Conservation (phyloP, 768 basidiomycete species). For the Macrolepiota dolichaula region DNA sequence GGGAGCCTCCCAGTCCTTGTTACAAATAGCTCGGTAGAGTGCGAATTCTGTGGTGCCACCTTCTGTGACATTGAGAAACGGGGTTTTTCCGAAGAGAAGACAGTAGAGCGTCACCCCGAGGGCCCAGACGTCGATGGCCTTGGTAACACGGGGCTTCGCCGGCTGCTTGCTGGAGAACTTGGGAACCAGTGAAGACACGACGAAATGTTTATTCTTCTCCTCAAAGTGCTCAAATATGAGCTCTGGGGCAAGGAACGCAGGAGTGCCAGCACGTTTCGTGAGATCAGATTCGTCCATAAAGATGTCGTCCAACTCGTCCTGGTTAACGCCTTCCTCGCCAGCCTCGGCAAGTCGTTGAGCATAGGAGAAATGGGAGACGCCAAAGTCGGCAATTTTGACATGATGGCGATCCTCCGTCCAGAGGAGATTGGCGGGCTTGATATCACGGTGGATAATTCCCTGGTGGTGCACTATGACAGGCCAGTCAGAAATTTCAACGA, state of each 20-base stretch:
- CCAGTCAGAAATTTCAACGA: constrained; percentile 10
- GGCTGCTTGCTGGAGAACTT: constrained; percentile 26
- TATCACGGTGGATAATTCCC: constrained; percentile 98
- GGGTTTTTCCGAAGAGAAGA: constrained; percentile 83
- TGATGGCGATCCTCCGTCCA: constrained; percentile 82
- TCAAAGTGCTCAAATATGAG: constrained; percentile 69
- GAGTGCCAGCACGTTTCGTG: constrained; percentile 90
- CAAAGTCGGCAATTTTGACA: constrained; percentile 98
- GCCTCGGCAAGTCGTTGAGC: constrained; percentile 76
- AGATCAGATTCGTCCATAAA: constrained; percentile 84
- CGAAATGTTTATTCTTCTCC: constrained; percentile 27
- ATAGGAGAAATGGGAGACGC: constrained; percentile 94
- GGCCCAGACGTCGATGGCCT: constrained; percentile 97
- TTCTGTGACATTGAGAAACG: constrained; percentile 48
- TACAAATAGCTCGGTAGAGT: constrained; percentile 78
- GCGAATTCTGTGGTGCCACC: constrained; percentile 53
- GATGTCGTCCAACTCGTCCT: constrained; percentile 49
- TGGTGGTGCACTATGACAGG: constrained; percentile 84
- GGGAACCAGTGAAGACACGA: constrained; percentile 17
- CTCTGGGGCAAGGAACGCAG: constrained; percentile 96
- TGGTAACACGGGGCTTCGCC: constrained; percentile 54
- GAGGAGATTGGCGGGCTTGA: constrained; percentile 96
- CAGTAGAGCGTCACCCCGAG: constrained; percentile 95
- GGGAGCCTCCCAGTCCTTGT: constrained; percentile 67
- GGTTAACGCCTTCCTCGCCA: constrained; percentile 35